Percentiles rank a stretch among this genome's conserved stretches.
These are phyloP conservation scores for Abrus pulchellus DNA, from an alignment of 306 rosid species.

Conservation along the genomic window DNA sequence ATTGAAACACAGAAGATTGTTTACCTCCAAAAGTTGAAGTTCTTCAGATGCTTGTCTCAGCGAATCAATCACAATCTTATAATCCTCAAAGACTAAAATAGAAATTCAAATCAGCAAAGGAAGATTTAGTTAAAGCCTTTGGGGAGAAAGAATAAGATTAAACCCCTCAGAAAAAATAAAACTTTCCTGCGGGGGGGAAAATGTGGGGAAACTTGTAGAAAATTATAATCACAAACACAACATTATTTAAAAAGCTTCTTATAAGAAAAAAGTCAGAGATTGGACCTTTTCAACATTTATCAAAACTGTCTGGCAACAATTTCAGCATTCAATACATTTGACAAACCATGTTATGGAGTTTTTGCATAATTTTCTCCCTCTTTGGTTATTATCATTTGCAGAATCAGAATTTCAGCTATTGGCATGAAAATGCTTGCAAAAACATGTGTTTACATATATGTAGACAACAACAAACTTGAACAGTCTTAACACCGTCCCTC, in stretches of 20 bases:
- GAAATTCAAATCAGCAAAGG: conserved; percentile 33
- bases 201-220: background rate
- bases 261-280: background rate
- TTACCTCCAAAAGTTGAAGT: conserved; percentile 91
- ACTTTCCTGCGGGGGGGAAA: background rate
- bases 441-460: conserved; percentile 7
- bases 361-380: background rate
- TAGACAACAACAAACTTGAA: conserved; percentile 39
- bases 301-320: background rate
- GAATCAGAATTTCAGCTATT: background rate
- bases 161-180: conserved; percentile 17
- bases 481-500: conserved; percentile 18
- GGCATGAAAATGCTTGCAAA: conserved; percentile 30
- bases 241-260: background rate
- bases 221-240: background rate
- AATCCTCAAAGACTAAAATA: conserved; percentile 65
- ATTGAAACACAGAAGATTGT: conserved; percentile 32
- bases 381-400: conserved; percentile 3
- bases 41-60: conserved; percentile 84
- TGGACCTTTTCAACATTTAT: background rate
- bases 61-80: conserved; percentile 74
- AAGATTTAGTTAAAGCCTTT: conserved; percentile 10
- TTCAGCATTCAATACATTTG: background rate
- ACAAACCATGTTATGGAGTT: background rate
- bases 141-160: background rate